phyloP scores from a whole-genome alignment of 2,329 filamentous ascomycete genomes.

The Fusarium subtropicale region DNA sequence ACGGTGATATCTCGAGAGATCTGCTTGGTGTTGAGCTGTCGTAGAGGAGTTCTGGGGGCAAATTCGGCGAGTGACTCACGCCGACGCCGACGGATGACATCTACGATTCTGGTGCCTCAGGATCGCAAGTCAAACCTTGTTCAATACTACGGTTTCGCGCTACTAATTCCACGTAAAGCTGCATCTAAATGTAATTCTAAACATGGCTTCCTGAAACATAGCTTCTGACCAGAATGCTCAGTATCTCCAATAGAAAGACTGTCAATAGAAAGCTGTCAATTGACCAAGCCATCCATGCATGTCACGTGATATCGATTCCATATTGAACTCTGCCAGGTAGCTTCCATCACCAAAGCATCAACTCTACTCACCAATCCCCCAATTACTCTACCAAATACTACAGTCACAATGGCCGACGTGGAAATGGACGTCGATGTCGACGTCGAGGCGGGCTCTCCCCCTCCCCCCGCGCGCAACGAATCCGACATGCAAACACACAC shows the following conservation, averaged over 20 bases:
- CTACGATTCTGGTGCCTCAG: slow-evolving; percentile 27
- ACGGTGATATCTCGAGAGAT: background rate
- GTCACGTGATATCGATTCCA: slow-evolving; percentile 37
- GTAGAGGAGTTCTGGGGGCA: slow-evolving; percentile 24
- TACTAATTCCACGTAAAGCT: background rate
- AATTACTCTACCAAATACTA: background rate
- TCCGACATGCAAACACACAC: slow-evolving; percentile 77
- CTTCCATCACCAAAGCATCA: slow-evolving; percentile 5
- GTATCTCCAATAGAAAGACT: background rate
- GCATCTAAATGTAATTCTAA: background rate
- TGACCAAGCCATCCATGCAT: no score
- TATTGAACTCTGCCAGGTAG: slow-evolving; percentile 9
- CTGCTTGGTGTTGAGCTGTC: background rate
- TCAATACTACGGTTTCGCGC: background rate
- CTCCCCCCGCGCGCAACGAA: slow-evolving; percentile 61
- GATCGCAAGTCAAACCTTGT: slow-evolving; percentile 1
- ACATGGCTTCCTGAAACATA: background rate
- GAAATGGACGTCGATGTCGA: slow-evolving; percentile 73
- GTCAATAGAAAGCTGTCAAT: background rate
- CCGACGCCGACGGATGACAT: slow-evolving; percentile 35
- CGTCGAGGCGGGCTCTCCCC: slow-evolving; percentile 51
- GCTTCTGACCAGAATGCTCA: background rate
- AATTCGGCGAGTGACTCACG: slow-evolving; percentile 42
- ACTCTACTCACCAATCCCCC: background rate
- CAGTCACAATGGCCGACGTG: slow-evolving; percentile 61